phyloP scores from a whole-genome alignment of 192 early-diverging fungal species.

The Gamsiella multidivaricata region DNA sequence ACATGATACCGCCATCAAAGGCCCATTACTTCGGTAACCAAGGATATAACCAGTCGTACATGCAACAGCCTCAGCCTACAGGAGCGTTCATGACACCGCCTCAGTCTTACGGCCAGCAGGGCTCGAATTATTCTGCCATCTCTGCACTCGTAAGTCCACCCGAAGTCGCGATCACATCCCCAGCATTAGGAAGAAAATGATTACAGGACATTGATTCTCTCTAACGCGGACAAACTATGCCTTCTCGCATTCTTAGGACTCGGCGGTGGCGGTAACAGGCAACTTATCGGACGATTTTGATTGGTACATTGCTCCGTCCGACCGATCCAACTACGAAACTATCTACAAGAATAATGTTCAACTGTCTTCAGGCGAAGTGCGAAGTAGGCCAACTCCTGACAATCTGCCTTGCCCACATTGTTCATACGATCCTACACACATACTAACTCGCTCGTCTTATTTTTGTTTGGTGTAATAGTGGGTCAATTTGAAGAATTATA shows the following conservation, averaged over 20 bases:
- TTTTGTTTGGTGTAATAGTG: slow-evolving; percentile 50
- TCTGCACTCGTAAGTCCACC: slow-evolving; percentile 32
- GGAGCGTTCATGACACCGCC: slow-evolving; percentile 27
- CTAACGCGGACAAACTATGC: background rate
- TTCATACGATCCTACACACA: too few relatives aligned
- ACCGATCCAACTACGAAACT: slow-evolving; percentile 66
- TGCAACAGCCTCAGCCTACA: slow-evolving; percentile 55
- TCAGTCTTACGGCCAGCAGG: slow-evolving; percentile 26
- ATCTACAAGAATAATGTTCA: slow-evolving; percentile 66
- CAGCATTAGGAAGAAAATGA: background rate
- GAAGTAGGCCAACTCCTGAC: slow-evolving; percentile 55
- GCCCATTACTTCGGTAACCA: slow-evolving; percentile 55
- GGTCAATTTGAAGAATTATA: slow-evolving; percentile 68
- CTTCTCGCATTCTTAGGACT: slow-evolving; percentile 14
- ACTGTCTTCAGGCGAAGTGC: slow-evolving; percentile 60
- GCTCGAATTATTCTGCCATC: slow-evolving; percentile 36
- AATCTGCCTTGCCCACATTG: background rate
- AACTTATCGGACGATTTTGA: slow-evolving; percentile 65
- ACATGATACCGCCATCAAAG: slow-evolving; percentile 76
- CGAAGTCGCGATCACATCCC: background rate
- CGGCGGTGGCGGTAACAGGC: slow-evolving; percentile 17
- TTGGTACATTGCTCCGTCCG: slow-evolving; percentile 72
- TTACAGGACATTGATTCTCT: too few relatives aligned
- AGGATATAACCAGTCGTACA: slow-evolving; percentile 25
- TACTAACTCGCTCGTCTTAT: background rate